Evolutionary conservation across 495 filamentous ascomycete genomes (phyloP).

Genomic region (Opeltia flavorubescens): DNA sequence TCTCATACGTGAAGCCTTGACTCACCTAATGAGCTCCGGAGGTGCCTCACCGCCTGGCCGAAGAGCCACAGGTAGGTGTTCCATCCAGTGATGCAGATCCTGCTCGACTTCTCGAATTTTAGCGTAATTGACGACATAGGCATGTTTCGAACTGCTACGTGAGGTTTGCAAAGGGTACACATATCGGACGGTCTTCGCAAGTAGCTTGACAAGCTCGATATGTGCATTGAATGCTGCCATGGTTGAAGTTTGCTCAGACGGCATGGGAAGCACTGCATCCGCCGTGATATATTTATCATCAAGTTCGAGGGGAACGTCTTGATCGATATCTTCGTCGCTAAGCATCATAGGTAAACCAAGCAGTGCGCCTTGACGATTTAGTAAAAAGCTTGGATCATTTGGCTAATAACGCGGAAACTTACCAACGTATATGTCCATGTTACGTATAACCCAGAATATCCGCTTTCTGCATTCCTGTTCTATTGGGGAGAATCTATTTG

Average conservation of each 20-base stretch:
- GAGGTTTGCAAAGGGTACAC: slow-evolving; percentile 77
- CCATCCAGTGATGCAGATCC: slow-evolving; percentile 75
- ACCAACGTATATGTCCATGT: slow-evolving; percentile 85
- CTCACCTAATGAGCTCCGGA: slow-evolving; percentile 62
- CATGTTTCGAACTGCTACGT: slow-evolving; percentile 37
- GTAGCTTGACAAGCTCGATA: slow-evolving; percentile 57
- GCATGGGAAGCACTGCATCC: slow-evolving; percentile 57
- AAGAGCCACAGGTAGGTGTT: slow-evolving; percentile 58
- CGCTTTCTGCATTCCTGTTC: slow-evolving; percentile 74
- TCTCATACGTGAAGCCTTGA: not conserved
- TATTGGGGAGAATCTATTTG: slow-evolving; percentile 63
- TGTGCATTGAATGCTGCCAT: slow-evolving; percentile 80
- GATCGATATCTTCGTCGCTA: slow-evolving; percentile 81
- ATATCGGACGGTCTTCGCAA: slow-evolving; percentile 74
- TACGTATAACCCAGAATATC: slow-evolving; percentile 80
- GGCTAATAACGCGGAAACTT: not conserved
- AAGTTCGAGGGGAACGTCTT: slow-evolving; percentile 70
- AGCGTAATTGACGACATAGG: slow-evolving; percentile 77
- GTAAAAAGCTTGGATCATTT: not conserved
- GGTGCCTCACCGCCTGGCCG: slow-evolving; percentile 62
- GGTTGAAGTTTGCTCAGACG: slow-evolving; percentile 56
- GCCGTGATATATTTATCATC: slow-evolving; percentile 85
- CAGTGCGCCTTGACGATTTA: slow-evolving; percentile 38
- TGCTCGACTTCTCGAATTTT: slow-evolving; percentile 82
- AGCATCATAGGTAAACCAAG: slow-evolving; percentile 77